phyloP scores from a whole-genome alignment of 2,329 filamentous ascomycete species.

The Ampelomyces quisqualis region DNA sequence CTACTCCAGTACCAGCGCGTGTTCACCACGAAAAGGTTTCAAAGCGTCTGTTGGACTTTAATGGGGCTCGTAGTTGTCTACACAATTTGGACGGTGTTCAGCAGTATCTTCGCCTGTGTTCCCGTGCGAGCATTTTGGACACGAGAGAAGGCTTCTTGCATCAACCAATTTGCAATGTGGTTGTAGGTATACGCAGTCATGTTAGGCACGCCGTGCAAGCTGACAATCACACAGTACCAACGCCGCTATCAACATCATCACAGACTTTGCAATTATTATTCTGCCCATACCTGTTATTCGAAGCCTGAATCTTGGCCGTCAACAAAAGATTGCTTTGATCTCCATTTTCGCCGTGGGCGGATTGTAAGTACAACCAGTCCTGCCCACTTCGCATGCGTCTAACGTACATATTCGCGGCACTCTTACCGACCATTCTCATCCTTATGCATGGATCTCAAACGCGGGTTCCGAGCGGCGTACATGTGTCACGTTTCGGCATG shows the following conservation, averaged over 20 bases:
- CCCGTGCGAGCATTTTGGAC: constrained; percentile 41
- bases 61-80: constrained; percentile 31
- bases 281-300: constrained; percentile 40
- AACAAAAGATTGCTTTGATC: constrained; percentile 41
- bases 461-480: background rate
- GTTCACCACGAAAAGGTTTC: constrained; percentile 33
- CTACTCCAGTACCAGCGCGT: constrained; percentile 38
- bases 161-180: constrained; percentile 36
- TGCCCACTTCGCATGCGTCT: no score
- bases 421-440: background rate
- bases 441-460: background rate
- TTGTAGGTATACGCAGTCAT: constrained; percentile 11
- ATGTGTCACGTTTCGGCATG: background rate
- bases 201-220: background rate
- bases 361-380: constrained; percentile 37
- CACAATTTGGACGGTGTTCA: constrained; percentile 35
- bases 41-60: constrained; percentile 22
- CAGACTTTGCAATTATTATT: constrained; percentile 38
- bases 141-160: constrained; percentile 31
- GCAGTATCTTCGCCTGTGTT: constrained; percentile 36
- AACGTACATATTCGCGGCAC: no score
- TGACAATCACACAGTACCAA: constrained; percentile 16
- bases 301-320: constrained; percentile 36
- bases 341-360: constrained; percentile 44
- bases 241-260: constrained; percentile 35